Evolutionary conservation across 2,329 filamentous ascomycete species (phyloP), one percentile per base, ranked within the genome.

Genomic region (Neonectria hederae): DNA sequence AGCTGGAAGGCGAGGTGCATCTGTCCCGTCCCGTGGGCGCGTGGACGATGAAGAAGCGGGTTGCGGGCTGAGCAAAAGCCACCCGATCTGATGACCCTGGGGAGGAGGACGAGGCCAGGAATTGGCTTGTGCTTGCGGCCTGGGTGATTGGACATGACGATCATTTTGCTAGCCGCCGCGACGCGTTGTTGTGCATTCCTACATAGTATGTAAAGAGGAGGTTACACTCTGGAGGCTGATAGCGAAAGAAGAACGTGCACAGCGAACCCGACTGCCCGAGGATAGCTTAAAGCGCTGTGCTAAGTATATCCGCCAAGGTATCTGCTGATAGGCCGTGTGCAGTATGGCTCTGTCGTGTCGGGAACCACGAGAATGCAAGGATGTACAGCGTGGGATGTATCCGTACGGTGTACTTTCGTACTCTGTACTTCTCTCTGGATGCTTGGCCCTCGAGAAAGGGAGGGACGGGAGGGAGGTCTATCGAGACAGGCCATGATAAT

Each of bases 401-500:
- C 35, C 51, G 14, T 40, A 38, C 24, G 45, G 21, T 28, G 40
- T 42, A 38, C 35, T 7, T 38, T 6, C n/a, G 14, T 40, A 40
- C 35, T n/a, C 26, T 22, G 42, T n/a, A 21, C 28, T 11, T 40
- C 21, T 11, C 13, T 42, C 60, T 54, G 48, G 60, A 49, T 54
- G 14, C 17, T 49, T 43, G 40, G 28, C 38, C 21, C 28, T 40
- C 28, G 53, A 35, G 22, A 21, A 40, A 21, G n/a, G 35, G 38
- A 55, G 38, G 46, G 54, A 26, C 24, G n/a, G 42, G 48, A 49
- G 54, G 49, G 54, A 59, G 49, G 49, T 54, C 49, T 46, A 54
- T 63, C 61, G 54, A 63, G 49, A 59, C 54, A 42, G 49, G 52
- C 61, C 49, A 59, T 54, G 61, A 46, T 43, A 54, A 43, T 49